Base-by-base conservation (phyloP, 768 basidiomycete genomes). In the Lactarius indigo region DNA sequence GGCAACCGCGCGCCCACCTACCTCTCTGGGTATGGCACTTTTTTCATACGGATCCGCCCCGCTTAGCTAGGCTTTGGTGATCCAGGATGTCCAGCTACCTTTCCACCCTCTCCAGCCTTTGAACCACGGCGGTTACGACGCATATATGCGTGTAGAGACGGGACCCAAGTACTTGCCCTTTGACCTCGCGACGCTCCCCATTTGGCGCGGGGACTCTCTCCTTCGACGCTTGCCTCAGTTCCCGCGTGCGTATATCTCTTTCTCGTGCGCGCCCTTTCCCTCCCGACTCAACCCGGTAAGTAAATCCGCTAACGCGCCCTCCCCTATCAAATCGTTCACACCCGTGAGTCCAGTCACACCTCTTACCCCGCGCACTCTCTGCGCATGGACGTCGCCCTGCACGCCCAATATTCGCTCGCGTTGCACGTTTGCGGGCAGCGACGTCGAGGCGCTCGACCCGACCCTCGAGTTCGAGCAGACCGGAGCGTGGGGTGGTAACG, bases 151-250 rank as follows among this genome's bases (percentile, higher is more conserved):
- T 63, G n/a, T n/a, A 78, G 80, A 81, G 65, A 78, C 81, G 50
- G 81, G 81, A 2, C 60, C 73, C 10, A 73, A 73, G 63, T 77
- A 75, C 35, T 79, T 78, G 0, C 81, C 80, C 1, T 76, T 81
- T 54, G 78, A 80, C 70, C 65, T 81, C n/a, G 76, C 79, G 2
- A 76, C 80, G 72, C 70, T 81, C 1, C 81, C 80, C 17, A 80
- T 81, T 31, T 81, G 81, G 81, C 76, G 79, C 9, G 80, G 81
- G 20, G 80, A 78, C 17, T 73, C 79, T 81, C 15, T 76, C 76
- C 6, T 75, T 79, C 60, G 69, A 81, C 47, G 73, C 75, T 6
- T 73, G 76, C 15, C 68, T 78, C 30, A 80, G 81, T 6, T 73
- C 78, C 39, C 71, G 76, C 15, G 80, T 81, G 58, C 59, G 79